Conservation (phyloP, 2,329 filamentous ascomycete genomes). For the Epichloe hybrida region DNA sequence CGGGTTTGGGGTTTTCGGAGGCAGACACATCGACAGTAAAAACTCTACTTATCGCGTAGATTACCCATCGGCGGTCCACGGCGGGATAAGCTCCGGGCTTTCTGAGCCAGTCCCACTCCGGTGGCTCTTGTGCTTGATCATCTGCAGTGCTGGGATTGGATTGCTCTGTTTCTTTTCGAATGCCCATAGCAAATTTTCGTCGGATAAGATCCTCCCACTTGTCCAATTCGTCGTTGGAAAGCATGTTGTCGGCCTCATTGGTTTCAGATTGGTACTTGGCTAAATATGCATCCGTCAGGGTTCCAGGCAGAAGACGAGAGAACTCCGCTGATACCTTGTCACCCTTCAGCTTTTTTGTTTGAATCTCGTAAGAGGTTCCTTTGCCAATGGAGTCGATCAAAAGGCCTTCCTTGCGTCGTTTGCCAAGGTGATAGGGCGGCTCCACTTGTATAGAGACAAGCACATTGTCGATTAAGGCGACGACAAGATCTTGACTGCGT, state of each 20-base stretch:
- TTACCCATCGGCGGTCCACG: conserved; percentile 51
- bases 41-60: conserved; percentile 48
- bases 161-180: conserved; percentile 10
- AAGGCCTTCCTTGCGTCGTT: conserved; percentile 46
- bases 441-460: conserved; percentile 59
- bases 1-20: conserved; percentile 22
- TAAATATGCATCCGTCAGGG: conserved; percentile 36
- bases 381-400: conserved; percentile 64
- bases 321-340: conserved; percentile 20
- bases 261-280: conserved; percentile 30
- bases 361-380: conserved; percentile 32
- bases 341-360: conserved; percentile 19
- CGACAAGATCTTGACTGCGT: conserved; percentile 49
- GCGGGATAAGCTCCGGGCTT: conserved; percentile 33
- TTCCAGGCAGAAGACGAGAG: conserved; percentile 30
- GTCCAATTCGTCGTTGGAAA: conserved; percentile 30
- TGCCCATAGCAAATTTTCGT: conserved; percentile 32
- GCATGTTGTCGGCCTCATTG: conserved; percentile 32
- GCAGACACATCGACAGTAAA: conserved; percentile 37
- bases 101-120: conserved; percentile 38
- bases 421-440: conserved; percentile 40
- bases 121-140: conserved; percentile 14
- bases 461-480: conserved; percentile 49
- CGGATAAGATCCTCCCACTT: conserved; percentile 39
- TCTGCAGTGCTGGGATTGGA: conserved; percentile 7